Base-by-base conservation (phyloP, 306 rosid genomes). In the Alnus rubra region DNA sequence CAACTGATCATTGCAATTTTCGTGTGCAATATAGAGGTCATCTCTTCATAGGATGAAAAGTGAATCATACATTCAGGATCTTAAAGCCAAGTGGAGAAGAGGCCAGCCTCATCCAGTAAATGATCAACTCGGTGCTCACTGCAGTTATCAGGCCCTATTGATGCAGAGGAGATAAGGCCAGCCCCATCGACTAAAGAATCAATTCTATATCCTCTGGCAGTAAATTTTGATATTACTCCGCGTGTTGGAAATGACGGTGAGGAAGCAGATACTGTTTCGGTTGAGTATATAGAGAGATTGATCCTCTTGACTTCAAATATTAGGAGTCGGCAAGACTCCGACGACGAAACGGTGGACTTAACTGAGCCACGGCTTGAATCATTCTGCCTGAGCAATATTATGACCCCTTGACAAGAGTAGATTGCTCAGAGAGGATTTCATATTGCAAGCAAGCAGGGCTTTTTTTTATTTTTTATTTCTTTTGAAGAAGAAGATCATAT, bases 301-400 rank as follows among this genome's bases (percentile, higher is more conserved):
- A 75, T 85, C 68, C 82, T 83, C 78, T 82, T 79, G 77, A 85
- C 90, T 69, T 83, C 91, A 37, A 88, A 88, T 18, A 87, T 82
- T 64, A 84, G 83, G 81, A 88, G 85, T 52, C 51, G 84, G 86
- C 88, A 58, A 67, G 83, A 88, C 81, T 64, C 83, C 7, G 92
- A 90, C 65, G 93, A 88, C 71, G 98, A 91, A 79, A 83, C 70
- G 44, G 94, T 93, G 19, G 99, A 95, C 85, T 79, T 95, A 63
- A 86, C 93, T 1, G 97, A 95, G 85, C 99, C 99, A 28, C 91
- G 93, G 37, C 1, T 33, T 33, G 37, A 33, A 33, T 33, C 37
- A 33, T 33, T 33, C 37, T 33, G 37, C 37, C 2, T 33, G 37
- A 33, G 2, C 37, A 33, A 33, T 33, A 33, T 33, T 33, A 33